Conservation (phyloP, 768 basidiomycete species). For the Boletus rex-veris region DNA sequence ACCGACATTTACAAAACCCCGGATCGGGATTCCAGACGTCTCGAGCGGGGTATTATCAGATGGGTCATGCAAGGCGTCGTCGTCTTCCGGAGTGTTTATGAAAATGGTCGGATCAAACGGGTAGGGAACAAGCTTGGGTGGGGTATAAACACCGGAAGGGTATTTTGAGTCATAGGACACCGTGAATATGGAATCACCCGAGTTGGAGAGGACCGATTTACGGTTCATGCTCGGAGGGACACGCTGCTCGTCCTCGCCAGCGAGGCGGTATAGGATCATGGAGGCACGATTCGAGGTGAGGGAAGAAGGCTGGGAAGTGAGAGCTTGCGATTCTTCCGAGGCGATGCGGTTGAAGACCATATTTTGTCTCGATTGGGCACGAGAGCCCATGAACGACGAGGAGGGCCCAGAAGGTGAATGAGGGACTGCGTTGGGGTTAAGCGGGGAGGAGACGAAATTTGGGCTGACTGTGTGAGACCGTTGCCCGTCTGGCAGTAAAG, state of each 20-base stretch:
- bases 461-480: slow-evolving; percentile 24
- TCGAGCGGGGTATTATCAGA: slow-evolving; percentile 31
- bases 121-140: slow-evolving; percentile 55
- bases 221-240: slow-evolving; percentile 35
- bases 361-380: slow-evolving; percentile 39
- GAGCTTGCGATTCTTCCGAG: slow-evolving; percentile 44
- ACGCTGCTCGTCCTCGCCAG: slow-evolving; percentile 34
- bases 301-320: slow-evolving; percentile 26
- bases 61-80: slow-evolving; percentile 73
- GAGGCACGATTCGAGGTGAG: slow-evolving; percentile 41
- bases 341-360: slow-evolving; percentile 42
- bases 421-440: slow-evolving; percentile 41
- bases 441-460: slow-evolving; percentile 49
- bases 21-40: slow-evolving; percentile 31
- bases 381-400: slow-evolving; percentile 30
- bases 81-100: slow-evolving; percentile 59
- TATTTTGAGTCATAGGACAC: slow-evolving; percentile 63
- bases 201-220: slow-evolving; percentile 48
- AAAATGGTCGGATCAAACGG: slow-evolving; percentile 66
- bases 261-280: slow-evolving; percentile 66
- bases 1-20: slow-evolving; percentile 66
- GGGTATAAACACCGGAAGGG: slow-evolving; percentile 39
- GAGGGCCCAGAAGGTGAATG: slow-evolving; percentile 8
- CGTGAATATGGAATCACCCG: slow-evolving; percentile 48
- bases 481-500: slow-evolving; percentile 26